Conservation (phyloP, 352 stramenopile species). For the Pythium brachiatum region DNA sequence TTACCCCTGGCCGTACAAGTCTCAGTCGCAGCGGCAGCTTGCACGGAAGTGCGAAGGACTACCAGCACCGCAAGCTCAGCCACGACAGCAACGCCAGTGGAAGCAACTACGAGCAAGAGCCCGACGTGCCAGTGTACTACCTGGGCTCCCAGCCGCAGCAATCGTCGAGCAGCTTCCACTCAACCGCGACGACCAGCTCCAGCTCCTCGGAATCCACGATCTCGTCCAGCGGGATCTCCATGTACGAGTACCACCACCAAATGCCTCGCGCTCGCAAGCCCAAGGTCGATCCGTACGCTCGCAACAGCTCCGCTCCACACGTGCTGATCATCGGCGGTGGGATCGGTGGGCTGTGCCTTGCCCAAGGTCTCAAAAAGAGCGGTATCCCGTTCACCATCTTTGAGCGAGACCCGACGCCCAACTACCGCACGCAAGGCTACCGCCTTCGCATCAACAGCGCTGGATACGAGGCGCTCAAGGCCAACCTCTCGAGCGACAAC, state of each 20-base stretch:
- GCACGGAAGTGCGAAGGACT: neutral
- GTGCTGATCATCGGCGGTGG: conserved; percentile 41
- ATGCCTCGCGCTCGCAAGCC: conserved; percentile 6
- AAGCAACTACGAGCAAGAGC: neutral
- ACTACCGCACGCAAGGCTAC: conserved; percentile 57
- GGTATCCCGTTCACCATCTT: conserved; percentile 69
- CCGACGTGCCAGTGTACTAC: conserved; percentile 13
- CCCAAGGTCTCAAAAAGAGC: conserved; percentile 55
- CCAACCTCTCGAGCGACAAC: conserved; percentile 34
- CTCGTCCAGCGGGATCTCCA: conserved; percentile 4
- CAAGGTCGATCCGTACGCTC: neutral
- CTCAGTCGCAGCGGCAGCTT: neutral
- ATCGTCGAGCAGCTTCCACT: neutral
- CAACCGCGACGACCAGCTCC: neutral
- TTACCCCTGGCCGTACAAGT: neutral
- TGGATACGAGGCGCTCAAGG: conserved; percentile 58
- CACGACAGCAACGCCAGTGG: conserved; percentile 13
- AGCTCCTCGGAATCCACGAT: conserved; percentile 9
- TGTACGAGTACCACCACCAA: conserved; percentile 29
- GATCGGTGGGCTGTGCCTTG: conserved; percentile 57
- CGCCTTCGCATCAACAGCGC: conserved; percentile 56
- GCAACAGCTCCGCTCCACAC: conserved; percentile 1
- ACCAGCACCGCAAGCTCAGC: conserved; percentile 4
- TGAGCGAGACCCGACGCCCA: conserved; percentile 52
- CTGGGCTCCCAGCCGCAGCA: neutral